Conservation (phyloP, 176 grass and related monocot species). For the Poa annua region DNA sequence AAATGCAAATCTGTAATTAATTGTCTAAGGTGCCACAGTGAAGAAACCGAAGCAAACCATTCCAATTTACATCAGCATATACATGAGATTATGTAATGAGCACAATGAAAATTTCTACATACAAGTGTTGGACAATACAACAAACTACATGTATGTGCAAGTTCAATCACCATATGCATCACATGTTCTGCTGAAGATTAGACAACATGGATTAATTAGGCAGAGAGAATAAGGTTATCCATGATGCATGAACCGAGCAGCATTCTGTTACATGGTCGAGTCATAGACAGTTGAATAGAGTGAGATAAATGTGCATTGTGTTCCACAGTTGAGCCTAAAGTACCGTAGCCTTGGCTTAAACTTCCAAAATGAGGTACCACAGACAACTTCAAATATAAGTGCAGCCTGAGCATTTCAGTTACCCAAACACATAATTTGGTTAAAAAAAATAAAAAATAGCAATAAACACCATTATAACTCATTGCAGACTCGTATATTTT, state of each 20-base stretch:
- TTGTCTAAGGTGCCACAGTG: background rate
- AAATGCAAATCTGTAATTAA: background rate
- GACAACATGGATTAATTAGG: background rate
- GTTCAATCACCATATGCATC: slow-evolving; percentile 17
- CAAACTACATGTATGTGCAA: background rate
- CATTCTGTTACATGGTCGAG: background rate
- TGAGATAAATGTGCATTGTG: background rate
- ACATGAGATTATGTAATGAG: slow-evolving; percentile 3
- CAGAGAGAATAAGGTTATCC: background rate
- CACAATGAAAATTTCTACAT: background rate
- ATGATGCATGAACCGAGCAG: background rate
- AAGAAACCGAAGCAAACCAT: background rate
- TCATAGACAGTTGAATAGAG: background rate
- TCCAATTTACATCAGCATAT: background rate
- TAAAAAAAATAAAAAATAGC: background rate
- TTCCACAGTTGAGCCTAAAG: background rate
- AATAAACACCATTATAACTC: background rate
- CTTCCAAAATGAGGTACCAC: slow-evolving; percentile 16
- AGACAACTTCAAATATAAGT: background rate
- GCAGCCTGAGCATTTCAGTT: background rate
- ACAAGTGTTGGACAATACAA: background rate
- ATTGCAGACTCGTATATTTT: background rate
- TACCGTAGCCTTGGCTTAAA: background rate
- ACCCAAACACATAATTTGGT: background rate
- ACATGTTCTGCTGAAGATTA: background rate